These are phyloP conservation scores for Magnolia kwangsiensis DNA, from an alignment of 164 flowering plant genomes.

Conservation along the genomic window DNA sequence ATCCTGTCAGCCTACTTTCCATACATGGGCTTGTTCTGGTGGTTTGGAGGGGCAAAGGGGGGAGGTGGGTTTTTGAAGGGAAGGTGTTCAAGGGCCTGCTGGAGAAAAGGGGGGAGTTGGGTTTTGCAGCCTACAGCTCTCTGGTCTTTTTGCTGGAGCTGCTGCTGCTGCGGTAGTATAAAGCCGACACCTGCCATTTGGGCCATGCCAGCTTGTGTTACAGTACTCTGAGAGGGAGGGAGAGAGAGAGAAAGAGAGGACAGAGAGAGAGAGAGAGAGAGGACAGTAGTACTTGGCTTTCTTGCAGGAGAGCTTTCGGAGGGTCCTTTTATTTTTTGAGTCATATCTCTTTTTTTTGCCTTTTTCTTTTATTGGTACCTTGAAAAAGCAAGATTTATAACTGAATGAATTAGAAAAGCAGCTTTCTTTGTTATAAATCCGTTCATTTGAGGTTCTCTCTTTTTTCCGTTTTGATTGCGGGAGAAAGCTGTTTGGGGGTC, in stretches of 20 bases:
- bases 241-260: background rate
- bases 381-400: background rate
- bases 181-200: conserved; percentile 45
- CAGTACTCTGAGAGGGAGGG: conserved; percentile 14
- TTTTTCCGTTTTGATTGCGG: no score
- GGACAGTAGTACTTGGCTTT: background rate
- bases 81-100: conserved; percentile 1
- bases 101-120: conserved; percentile 2
- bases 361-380: background rate
- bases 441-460: no score
- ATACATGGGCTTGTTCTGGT: conserved; percentile 23
- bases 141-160: conserved; percentile 13
- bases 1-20: conserved; percentile 23
- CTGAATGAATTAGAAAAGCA: background rate
- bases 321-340: background rate
- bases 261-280: background rate
- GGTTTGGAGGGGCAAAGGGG: background rate
- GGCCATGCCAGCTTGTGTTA: conserved; percentile 41
- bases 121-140: conserved; percentile 7
- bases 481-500: no score
- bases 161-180: conserved; percentile 18
- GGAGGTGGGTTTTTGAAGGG: background rate
- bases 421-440: background rate
- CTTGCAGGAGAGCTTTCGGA: background rate
- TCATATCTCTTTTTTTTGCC: background rate